Evolutionary conservation across 805 yeast species (phyloP).

Genomic region (Candida peoriensis): DNA sequence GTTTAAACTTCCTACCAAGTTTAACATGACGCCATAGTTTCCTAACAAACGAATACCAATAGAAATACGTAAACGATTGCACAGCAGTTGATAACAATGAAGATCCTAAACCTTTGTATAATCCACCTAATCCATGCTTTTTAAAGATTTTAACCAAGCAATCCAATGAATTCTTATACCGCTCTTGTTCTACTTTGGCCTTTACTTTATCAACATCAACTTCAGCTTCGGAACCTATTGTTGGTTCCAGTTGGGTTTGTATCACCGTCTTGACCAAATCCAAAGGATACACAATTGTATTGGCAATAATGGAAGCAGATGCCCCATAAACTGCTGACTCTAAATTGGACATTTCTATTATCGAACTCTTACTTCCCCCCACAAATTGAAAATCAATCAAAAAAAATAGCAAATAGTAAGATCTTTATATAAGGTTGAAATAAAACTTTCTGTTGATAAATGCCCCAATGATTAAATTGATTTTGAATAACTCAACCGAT

Average conservation of each 20-base stretch:
- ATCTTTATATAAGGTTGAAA: no score
- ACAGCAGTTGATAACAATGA: conserved; percentile 67
- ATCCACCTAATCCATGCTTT: conserved; percentile 58
- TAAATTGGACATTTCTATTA: conserved; percentile 45
- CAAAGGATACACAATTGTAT: conserved; percentile 72
- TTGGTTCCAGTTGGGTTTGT: conserved; percentile 52
- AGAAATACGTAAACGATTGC: conserved; percentile 78
- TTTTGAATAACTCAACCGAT: no score
- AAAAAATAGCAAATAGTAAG: no score
- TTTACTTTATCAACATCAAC: conserved; percentile 7
- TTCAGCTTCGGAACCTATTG: conserved; percentile 6
- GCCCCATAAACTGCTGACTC: conserved; percentile 84
- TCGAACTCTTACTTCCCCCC: no score
- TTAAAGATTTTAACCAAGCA: conserved; percentile 53
- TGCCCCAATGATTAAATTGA: no score
- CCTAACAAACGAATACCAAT: conserved; percentile 78
- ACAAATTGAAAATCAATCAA: no score
- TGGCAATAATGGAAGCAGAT: conserved; percentile 75
- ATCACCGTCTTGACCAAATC: conserved; percentile 74
- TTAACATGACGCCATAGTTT: conserved; percentile 39
- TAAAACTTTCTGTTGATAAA: no score
- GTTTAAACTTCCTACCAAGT: conserved; percentile 25
- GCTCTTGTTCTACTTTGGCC: conserved; percentile 17
- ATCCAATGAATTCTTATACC: conserved; percentile 56
- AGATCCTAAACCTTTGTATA: conserved; percentile 69